These are phyloP conservation scores for Metarhizium robertsii DNA, from an alignment of 2,329 filamentous ascomycete genomes.

Conservation along the genomic window DNA sequence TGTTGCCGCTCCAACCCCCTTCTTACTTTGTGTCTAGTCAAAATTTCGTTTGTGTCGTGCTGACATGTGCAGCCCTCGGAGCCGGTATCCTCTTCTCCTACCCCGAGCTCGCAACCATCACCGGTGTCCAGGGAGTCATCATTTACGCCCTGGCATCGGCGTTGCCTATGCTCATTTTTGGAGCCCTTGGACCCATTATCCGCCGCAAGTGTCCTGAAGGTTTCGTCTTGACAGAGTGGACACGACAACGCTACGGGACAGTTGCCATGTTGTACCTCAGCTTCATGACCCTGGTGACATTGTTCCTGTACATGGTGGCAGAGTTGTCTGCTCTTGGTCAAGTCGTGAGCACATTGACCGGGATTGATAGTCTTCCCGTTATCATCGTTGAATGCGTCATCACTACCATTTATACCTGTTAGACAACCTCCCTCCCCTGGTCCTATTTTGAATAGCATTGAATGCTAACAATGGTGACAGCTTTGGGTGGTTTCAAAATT, in stretches of 20 bases:
- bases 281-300: conserved; percentile 66
- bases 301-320: conserved; percentile 81
- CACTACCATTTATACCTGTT: conserved; percentile 78
- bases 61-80: conserved; percentile 60
- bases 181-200: conserved; percentile 66
- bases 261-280: conserved; percentile 64
- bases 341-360: conserved; percentile 65
- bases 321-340: conserved; percentile 76
- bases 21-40: conserved; percentile 16
- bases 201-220: conserved; percentile 72
- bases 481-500: conserved; percentile 72
- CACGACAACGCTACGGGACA: conserved; percentile 65
- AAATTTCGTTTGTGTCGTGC: conserved; percentile 14
- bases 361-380: conserved; percentile 62
- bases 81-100: conserved; percentile 79
- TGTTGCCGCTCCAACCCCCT: conserved; percentile 67
- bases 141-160: conserved; percentile 67
- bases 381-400: conserved; percentile 70
- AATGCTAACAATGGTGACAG: conserved; percentile 27
- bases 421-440: background rate
- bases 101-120: conserved; percentile 68
- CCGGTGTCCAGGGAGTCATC: conserved; percentile 69
- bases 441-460: no score
- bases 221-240: conserved; percentile 80
- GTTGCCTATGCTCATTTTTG: conserved; percentile 66